These are phyloP conservation scores for Grammothele lineata DNA, from an alignment of 768 basidiomycete species.

Conservation along the genomic window DNA sequence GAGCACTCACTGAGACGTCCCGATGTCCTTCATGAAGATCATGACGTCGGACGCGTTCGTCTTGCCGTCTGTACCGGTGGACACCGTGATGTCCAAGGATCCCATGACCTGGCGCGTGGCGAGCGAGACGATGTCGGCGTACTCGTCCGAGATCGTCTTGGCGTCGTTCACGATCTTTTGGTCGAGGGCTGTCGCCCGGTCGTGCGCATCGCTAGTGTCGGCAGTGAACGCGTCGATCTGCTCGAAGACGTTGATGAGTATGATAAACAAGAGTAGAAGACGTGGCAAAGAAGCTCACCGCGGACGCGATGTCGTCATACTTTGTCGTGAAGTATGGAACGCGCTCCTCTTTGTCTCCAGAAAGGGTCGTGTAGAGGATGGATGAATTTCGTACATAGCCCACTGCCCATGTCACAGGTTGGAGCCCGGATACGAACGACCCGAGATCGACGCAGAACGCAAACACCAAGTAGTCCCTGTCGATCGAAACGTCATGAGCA, in stretches of 20 bases:
- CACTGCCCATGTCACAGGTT: constrained; percentile 22
- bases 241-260: background rate
- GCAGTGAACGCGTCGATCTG: constrained; percentile 15
- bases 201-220: constrained; percentile 18
- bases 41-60: constrained; percentile 9
- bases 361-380: constrained; percentile 14
- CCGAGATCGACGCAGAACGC: constrained; percentile 24
- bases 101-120: constrained; percentile 23
- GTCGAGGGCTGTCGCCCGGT: constrained; percentile 17
- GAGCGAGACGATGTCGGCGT: constrained; percentile 20
- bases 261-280: background rate
- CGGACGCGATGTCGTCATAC: background rate
- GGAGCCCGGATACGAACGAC: constrained; percentile 6
- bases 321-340: constrained; percentile 9
- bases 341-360: constrained; percentile 6
- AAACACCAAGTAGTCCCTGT: constrained; percentile 15
- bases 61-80: constrained; percentile 12
- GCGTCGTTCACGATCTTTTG: constrained; percentile 14
- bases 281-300: background rate
- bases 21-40: background rate
- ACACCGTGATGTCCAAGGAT: constrained; percentile 22
- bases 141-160: constrained; percentile 11
- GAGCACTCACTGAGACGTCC: background rate
- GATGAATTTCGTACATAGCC: constrained; percentile 23
- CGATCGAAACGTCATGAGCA: too few species aligned